Percentiles rank a stretch among this genome's conserved stretches.
These are phyloP conservation scores for Sanghuangporus baumii DNA, from an alignment of 1,284 basidiomycete species.

Conservation along the genomic window DNA sequence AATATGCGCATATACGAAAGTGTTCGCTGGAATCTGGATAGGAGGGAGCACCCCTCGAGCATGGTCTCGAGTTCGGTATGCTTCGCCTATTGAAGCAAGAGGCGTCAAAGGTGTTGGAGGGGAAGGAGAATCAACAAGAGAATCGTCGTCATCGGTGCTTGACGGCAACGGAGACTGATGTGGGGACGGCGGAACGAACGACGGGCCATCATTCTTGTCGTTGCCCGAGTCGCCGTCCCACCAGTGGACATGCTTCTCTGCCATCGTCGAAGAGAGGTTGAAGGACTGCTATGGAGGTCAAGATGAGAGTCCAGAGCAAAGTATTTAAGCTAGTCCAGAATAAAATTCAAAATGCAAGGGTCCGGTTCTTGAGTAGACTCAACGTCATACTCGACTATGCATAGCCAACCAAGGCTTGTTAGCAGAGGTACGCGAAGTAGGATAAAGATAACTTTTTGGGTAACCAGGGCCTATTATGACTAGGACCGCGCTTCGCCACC, in stretches of 20 bases:
- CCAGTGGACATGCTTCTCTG: constrained; percentile 17
- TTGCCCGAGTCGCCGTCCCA: neutral
- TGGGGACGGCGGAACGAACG: constrained; percentile 11
- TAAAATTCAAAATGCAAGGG: neutral
- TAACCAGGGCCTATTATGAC: neutral
- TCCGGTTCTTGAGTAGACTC: neutral
- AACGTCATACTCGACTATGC: neutral
- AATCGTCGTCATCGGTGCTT: constrained; percentile 9
- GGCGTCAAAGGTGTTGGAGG: constrained; percentile 9
- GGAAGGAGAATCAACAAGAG: constrained; percentile 13
- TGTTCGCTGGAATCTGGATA: neutral
- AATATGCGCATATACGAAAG: neutral
- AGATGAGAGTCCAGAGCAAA: neutral
- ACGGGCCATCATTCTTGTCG: neutral
- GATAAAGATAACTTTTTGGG: constrained; percentile 2
- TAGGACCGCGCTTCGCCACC: neutral
- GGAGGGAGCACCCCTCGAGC: neutral
- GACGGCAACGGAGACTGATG: neutral
- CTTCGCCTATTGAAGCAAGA: neutral
- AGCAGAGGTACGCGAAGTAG: constrained; percentile 4
- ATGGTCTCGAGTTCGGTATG: neutral
- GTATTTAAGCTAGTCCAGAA: neutral
- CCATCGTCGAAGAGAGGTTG: neutral
- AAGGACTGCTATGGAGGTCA: neutral
- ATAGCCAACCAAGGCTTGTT: neutral